Base-by-base conservation (phyloP, 208 protist species). In the Blechomonas ayalai region DNA sequence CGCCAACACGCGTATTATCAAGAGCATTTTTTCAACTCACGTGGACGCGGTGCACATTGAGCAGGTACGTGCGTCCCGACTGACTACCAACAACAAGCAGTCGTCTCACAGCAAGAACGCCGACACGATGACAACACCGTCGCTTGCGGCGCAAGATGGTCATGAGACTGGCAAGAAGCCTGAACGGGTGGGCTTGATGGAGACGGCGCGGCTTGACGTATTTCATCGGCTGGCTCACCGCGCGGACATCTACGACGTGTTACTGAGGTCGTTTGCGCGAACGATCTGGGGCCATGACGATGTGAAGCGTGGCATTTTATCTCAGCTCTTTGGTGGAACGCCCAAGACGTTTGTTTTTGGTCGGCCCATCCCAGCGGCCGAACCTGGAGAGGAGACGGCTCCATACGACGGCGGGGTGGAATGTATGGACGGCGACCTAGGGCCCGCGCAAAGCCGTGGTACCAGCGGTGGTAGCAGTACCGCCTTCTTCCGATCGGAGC, bases 271-370 rank as follows among this genome's bases (percentile, higher is more conserved):
- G 15, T 76, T 99, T 23, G 97, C 98, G 2, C 97, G 97, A 1
- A 95, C 82, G 25, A 99, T 99, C 52, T 99, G 84, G 84, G 96
- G 97, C 35, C 75, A 98, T 56, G 96, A 99, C 10, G 95, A 99
- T 33, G 87, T 99, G 7, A 99, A 99, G 74, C 88, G 92, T 19
- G 98, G 98, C 38, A 76, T 99, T n/a, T 74, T 99, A 0, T 83
- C 85, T 18, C 96, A 98, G 59, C 78, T 99, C 0, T 99, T 99
- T 71, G 98, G 98, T 28, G 98, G 97, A 3, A 90, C 91, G 2
- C 73, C 78, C 18, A 99, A 99, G 62, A 75, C 71, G 36, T 92
- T 98, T 28, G 57, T 77, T 20, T 85, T 85, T 50, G 41, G 27
- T 8, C n/a, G n/a, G n/a, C n/a, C n/a, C n/a, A n/a, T n/a, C n/a